Percentiles rank a stretch among this genome's conserved stretches.
phyloP scores from a whole-genome alignment of 257 asterid genomes.

The Petunia axillaris region DNA sequence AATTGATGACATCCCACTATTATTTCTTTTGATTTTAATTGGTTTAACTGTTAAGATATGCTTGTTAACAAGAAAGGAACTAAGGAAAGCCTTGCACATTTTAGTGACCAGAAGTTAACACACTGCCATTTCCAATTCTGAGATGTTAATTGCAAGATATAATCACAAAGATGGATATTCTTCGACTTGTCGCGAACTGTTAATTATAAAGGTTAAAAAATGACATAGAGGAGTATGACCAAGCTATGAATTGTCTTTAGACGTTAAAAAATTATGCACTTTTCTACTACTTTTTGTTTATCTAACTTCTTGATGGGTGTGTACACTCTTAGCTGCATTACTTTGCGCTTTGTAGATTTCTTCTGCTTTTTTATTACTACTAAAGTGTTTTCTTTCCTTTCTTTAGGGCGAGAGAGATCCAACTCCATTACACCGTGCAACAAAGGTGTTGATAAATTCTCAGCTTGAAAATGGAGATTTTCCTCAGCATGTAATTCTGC shows the following conservation, averaged over 20 bases:
- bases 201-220: neutral
- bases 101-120: neutral
- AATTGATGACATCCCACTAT: neutral
- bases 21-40: neutral
- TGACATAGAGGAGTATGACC: neutral
- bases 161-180: neutral
- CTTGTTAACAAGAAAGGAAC: neutral
- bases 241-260: neutral
- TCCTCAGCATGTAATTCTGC: conserved; percentile 27
- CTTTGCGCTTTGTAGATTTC: neutral
- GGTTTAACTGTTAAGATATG: neutral
- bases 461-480: conserved; percentile 32
- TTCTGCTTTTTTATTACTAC: neutral
- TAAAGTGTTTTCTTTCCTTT: neutral
- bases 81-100: neutral
- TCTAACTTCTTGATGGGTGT: neutral
- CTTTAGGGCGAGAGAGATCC: conserved; percentile 26
- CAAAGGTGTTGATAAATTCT: conserved; percentile 30
- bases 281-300: neutral
- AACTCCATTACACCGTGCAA: conserved; percentile 30
- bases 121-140: neutral
- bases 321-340: neutral
- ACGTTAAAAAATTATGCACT: neutral
- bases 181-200: neutral
- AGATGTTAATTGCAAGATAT: neutral